phyloP scores from a whole-genome alignment of 768 basidiomycete genomes.

The Coprinopsis marcescibilis region DNA sequence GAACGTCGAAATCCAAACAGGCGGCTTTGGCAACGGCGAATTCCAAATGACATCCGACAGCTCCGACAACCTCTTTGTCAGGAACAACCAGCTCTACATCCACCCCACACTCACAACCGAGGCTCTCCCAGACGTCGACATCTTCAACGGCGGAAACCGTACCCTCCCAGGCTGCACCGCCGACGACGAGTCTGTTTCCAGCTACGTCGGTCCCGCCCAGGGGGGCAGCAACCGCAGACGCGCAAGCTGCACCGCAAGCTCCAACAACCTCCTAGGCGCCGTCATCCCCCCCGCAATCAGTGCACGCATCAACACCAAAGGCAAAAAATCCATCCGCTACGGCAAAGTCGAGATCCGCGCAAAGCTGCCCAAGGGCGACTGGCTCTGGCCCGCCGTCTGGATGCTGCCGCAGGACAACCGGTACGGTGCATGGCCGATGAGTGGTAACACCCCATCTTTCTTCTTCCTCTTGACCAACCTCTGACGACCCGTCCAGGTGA shows the following conservation, averaged over 20 bases:
- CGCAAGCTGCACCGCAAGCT: slow-evolving; percentile 34
- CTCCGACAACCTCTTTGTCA: slow-evolving; percentile 58
- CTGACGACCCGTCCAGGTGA: slow-evolving; percentile 18
- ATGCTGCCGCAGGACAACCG: slow-evolving; percentile 60
- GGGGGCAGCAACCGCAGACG: not conserved
- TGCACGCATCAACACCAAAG: slow-evolving; percentile 67
- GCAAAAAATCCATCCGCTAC: slow-evolving; percentile 49
- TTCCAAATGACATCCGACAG: slow-evolving; percentile 74
- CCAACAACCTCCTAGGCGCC: slow-evolving; percentile 31
- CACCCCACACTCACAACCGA: slow-evolving; percentile 76
- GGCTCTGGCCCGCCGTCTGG: slow-evolving; percentile 76
- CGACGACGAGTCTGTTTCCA: slow-evolving; percentile 11
- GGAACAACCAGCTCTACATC: slow-evolving; percentile 69
- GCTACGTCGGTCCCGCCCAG: slow-evolving; percentile 1
- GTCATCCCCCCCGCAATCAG: slow-evolving; percentile 74
- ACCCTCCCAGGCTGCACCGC: slow-evolving; percentile 64
- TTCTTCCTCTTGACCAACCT: not conserved
- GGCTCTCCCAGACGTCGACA: slow-evolving; percentile 17
- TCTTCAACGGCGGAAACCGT: slow-evolving; percentile 56
- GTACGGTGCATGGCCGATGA: slow-evolving; percentile 61
- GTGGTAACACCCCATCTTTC: slow-evolving; percentile 22
- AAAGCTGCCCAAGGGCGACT: slow-evolving; percentile 56
- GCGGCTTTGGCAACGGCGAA: slow-evolving; percentile 75
- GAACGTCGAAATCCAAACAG: slow-evolving; percentile 63
- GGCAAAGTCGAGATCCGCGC: slow-evolving; percentile 61